Base-by-base conservation (phyloP, 768 basidiomycete species). In the Boletus rex-veris region DNA sequence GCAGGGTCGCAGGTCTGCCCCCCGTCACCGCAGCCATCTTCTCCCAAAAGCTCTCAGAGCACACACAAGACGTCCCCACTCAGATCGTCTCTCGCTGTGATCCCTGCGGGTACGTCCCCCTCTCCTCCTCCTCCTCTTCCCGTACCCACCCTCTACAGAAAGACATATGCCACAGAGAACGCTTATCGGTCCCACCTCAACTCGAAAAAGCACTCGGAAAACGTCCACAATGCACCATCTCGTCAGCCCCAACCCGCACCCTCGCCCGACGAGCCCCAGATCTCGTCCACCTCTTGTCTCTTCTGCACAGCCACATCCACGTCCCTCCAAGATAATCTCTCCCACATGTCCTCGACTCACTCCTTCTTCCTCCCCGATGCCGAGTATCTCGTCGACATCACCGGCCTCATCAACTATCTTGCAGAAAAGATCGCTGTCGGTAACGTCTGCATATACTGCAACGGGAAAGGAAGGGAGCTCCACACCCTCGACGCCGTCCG, bases 361-460 rank as follows among this genome's bases (percentile, higher is more conserved):
- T 93, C 93, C 9, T 98, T 98, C 79, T 97, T 96, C 77, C 79
- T 99, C 57, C 97, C 97, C 42, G 95, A 98, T 62, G 84, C 85
- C 39, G 91, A 97, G 45, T 95, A 89, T 71, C 83, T 98, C 61
- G 75, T 87, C 63, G 92, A 98, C 71, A 71, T 89, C 36, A 61
- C 82, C 6, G 97, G 96, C 5, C 81, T 99, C 42, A 73, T 98
- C 55, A 71, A 75, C 7, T 92, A 95, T 70, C 82, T 99, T 7
- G 92, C 89, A 6, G 92, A 97, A 74, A 97, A 97, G 73, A 84
- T 98, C 45, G 87, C 90, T 0, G 83, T 96, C n/a, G 90, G 86
- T 14, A 95, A 97, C 73, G 77, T 92, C 7, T 99, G 97, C 75
- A 81, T 98, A 26, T 92, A 78, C 72, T 99, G 97, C 73, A 90